A percentile compares a stretch with the other conserved stretches of the same genome.
Conservation (phyloP, 2,329 filamentous ascomycete species). For the Ceratocystis diversiconidia region DNA sequence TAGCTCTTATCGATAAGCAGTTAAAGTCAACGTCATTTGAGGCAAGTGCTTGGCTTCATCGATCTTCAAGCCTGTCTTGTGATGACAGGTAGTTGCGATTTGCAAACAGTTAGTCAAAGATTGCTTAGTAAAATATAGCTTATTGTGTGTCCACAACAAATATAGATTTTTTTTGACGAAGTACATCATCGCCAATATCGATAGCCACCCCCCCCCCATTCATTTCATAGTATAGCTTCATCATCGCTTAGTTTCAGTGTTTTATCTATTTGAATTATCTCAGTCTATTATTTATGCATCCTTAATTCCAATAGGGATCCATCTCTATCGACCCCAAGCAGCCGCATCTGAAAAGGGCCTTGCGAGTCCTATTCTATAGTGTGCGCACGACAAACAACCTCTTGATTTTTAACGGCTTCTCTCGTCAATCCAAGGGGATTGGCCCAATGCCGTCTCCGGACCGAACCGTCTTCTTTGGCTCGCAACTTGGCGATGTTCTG, state of each 20-base stretch:
- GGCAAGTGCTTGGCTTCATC: no score
- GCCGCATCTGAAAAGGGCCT: no score
- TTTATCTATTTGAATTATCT: not conserved
- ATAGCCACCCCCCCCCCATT: not conserved
- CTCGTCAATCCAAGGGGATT: not conserved
- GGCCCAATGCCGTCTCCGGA: conserved; percentile 8
- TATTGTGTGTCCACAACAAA: not conserved
- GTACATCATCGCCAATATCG: no score
- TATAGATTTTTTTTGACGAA: no score
- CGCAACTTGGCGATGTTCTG: conserved; percentile 42
- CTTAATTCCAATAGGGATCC: not conserved
- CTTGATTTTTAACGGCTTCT: not conserved
- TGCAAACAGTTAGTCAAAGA: no score
- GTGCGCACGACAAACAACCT: not conserved
- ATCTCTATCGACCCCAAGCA: no score
- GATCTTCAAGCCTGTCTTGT: not conserved
- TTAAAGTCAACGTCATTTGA: not conserved
- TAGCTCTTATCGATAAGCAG: conserved; percentile 7
- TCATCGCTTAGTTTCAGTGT: not conserved
- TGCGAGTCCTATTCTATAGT: no score
- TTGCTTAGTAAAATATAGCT: no score
- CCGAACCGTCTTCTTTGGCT: conserved; percentile 40
- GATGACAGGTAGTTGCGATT: no score
- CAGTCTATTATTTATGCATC: not conserved
- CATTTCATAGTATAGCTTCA: not conserved